Evolutionary conservation across 1,284 basidiomycete species (phyloP).

Genomic region (Pisolithus thermaeus): DNA sequence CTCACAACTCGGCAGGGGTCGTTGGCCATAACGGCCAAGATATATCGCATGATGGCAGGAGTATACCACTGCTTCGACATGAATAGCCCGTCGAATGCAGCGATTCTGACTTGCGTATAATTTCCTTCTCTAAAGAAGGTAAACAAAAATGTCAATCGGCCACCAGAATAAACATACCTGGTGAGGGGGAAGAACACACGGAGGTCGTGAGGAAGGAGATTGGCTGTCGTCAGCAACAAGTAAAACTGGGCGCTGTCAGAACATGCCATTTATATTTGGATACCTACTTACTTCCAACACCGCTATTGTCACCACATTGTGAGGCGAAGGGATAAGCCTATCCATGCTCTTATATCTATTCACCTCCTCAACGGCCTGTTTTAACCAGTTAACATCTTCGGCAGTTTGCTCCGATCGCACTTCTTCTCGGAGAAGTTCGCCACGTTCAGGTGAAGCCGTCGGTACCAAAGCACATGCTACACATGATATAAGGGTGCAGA

Average conservation of each 20-base stretch:
- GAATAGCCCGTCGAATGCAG: constrained; percentile 92
- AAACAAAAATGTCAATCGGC: constrained; percentile 6
- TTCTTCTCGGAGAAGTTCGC: constrained; percentile 66
- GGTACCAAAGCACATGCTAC: constrained; percentile 76
- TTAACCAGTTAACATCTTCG: constrained; percentile 63
- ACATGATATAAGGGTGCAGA: constrained; percentile 82
- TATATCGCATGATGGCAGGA: constrained; percentile 80
- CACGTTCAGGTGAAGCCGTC: constrained; percentile 66
- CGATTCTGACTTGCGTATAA: constrained; percentile 84
- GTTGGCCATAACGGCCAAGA: constrained; percentile 83
- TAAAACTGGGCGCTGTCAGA: constrained; percentile 55
- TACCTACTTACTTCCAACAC: constrained; percentile 67
- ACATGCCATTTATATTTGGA: constrained; percentile 3
- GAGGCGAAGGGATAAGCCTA: constrained; percentile 88
- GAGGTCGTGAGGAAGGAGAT: constrained; percentile 78
- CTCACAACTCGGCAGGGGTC: constrained; percentile 83
- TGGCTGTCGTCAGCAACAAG: constrained; percentile 73
- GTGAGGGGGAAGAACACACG: constrained; percentile 85
- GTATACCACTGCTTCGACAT: constrained; percentile 80
- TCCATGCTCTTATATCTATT: constrained; percentile 95
- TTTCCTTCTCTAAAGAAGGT: constrained; percentile 73
- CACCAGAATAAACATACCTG: constrained; percentile 47
- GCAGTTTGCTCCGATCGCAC: constrained; percentile 56
- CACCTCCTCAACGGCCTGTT: constrained; percentile 73
- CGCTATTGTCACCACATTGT: constrained; percentile 91